A percentile compares a stretch with the other conserved stretches of the same genome.
Conservation (phyloP, 352 stramenopile genomes). For the Plasmopara muralis region DNA sequence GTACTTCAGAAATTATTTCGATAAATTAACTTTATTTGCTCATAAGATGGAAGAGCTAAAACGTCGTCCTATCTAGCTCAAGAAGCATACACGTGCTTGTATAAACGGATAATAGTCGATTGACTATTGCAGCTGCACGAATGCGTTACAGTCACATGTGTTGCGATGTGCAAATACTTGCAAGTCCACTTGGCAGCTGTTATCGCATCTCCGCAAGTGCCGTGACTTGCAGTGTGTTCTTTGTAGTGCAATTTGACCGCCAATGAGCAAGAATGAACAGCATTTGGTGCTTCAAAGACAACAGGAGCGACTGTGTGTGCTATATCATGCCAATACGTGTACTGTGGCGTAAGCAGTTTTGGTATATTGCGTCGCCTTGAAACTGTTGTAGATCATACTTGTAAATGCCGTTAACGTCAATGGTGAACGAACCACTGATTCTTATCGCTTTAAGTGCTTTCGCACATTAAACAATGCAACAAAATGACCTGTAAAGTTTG, state of each 20-base stretch:
- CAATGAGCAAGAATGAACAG: slow-evolving; percentile 83
- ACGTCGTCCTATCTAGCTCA: slow-evolving; percentile 76
- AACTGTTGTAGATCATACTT: slow-evolving; percentile 89
- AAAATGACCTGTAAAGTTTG: slow-evolving; percentile 89
- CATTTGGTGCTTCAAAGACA: slow-evolving; percentile 77
- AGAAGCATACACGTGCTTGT: slow-evolving; percentile 81
- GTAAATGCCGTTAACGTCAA: slow-evolving; percentile 81
- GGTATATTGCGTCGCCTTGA: slow-evolving; percentile 83
- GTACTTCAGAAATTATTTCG: slow-evolving; percentile 40
- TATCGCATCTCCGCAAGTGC: slow-evolving; percentile 86
- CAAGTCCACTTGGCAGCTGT: slow-evolving; percentile 79
- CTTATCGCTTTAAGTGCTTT: slow-evolving; percentile 81
- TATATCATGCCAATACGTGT: slow-evolving; percentile 81
- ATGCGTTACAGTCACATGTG: slow-evolving; percentile 71
- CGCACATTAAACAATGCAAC: slow-evolving; percentile 88
- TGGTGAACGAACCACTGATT: slow-evolving; percentile 85
- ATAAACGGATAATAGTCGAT: slow-evolving; percentile 60
- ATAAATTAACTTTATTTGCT: slow-evolving; percentile 77
- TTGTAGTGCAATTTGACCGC: slow-evolving; percentile 81
- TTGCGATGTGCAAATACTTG: slow-evolving; percentile 76
- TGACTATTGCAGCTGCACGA: slow-evolving; percentile 80
- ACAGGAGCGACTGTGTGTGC: slow-evolving; percentile 82
- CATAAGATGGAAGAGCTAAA: slow-evolving; percentile 84
- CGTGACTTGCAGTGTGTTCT: slow-evolving; percentile 82
- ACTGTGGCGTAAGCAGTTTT: slow-evolving; percentile 55